phyloP scores from a whole-genome alignment of 805 yeast genomes.

The Barnettozyma siamensis region DNA sequence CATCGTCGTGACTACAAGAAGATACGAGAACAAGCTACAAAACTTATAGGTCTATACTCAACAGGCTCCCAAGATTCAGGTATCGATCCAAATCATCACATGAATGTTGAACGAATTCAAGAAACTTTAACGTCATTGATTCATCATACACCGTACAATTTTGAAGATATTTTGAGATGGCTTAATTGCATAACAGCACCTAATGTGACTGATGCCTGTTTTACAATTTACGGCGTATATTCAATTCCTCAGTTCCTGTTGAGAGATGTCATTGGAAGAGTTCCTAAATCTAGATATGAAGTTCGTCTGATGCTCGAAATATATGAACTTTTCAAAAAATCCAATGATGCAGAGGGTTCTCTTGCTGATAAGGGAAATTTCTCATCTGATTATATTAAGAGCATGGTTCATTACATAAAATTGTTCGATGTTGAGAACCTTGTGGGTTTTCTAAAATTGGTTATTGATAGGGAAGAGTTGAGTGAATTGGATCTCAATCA shows the following conservation, averaged over 20 bases:
- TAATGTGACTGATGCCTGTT: slow-evolving; percentile 30
- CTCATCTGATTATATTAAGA: slow-evolving; percentile 2
- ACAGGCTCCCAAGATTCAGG: neutral
- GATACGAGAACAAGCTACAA: neutral
- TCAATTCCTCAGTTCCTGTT: slow-evolving; percentile 35
- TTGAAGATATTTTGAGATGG: slow-evolving; percentile 12
- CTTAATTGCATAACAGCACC: slow-evolving; percentile 28
- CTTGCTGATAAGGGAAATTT: neutral
- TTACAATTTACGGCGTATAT: slow-evolving; percentile 24
- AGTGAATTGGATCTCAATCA: slow-evolving; percentile 6
- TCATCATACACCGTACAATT: neutral
- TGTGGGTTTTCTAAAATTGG: neutral
- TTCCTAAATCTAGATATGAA: slow-evolving; percentile 20
- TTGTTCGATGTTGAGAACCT: slow-evolving; percentile 9
- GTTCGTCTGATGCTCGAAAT: slow-evolving; percentile 9
- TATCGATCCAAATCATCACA: neutral
- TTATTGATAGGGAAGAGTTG: slow-evolving; percentile 4
- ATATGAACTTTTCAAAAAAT: neutral
- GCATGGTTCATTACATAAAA: slow-evolving; percentile 13
- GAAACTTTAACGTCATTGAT: neutral
- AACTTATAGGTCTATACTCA: slow-evolving; percentile 2
- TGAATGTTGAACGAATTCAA: neutral
- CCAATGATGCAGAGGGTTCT: too few relatives aligned
- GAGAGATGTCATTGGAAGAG: slow-evolving; percentile 34
- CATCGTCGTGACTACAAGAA: too few relatives aligned